Base-by-base conservation (phyloP, 2,329 filamentous ascomycete genomes). In the Clathrospora elynae region DNA sequence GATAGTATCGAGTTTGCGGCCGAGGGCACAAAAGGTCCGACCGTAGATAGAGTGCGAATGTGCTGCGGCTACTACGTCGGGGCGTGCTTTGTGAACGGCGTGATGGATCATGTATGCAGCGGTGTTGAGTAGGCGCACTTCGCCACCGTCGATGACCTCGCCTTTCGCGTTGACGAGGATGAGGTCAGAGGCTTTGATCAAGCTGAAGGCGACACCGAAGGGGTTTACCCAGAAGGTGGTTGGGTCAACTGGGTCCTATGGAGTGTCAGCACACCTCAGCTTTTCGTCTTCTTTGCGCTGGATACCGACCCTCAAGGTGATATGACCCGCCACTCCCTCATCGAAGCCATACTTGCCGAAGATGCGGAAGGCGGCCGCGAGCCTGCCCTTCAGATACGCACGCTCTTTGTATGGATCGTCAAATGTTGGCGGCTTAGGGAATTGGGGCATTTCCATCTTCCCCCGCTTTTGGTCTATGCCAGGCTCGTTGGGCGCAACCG, bases 181-280 rank as follows among this genome's bases (percentile, higher is more conserved):
- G n/a, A 88, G 74, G 51, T 88, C 83, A 0, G 81, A 84, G 0
- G 78, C 75, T 42, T 81, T 84, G 29, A 87, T 79, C 39, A 82
- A 71, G 5, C 78, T 79, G 68, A 85, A 86, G 2, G 80, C 76
- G 2, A 81, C 75, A 8, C 82, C 82, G 42, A 86, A 83, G 0
- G 83, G 84, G 53, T 86, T 86, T 4, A 87, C 81, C 83, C 82
- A 85, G 69, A 85, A 85, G 0, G 76, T 80, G 4, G 72, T 66
- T 0, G 79, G 78, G 25, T 83, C 76, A 5, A 85, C 76, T 0
- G 83, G 83, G 49, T 85, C 68, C 66, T 68, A 29, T 9, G 10
- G 25, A 17, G 19, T 11, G 18, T 59, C 19, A 55, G 45, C 18
- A 19, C 16, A n/a, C n/a, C n/a, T n/a, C n/a, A n/a, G n/a, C n/a